Evolutionary conservation across 129 eudicot genomes (phyloP).

Genomic region (Erigeron canadensis): DNA sequence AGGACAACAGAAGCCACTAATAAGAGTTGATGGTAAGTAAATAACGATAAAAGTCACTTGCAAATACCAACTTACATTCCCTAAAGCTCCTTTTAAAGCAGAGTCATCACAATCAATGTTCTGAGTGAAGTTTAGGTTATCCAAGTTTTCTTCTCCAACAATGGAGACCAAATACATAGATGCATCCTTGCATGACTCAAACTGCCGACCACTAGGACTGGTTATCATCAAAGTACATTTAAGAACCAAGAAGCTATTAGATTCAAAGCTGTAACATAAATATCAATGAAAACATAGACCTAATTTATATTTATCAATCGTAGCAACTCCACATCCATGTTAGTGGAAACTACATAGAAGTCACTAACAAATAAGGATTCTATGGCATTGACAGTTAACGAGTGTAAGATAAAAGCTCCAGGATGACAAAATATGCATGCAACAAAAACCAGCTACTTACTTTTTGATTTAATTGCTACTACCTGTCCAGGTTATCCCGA

Average conservation of each 20-base stretch:
- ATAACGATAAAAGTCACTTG: not conserved
- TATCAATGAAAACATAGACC: slow-evolving; percentile 4
- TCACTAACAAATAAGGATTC: not conserved
- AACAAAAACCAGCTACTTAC: not conserved
- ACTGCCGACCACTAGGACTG: slow-evolving; percentile 90
- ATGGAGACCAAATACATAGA: slow-evolving; percentile 72
- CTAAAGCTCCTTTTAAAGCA: slow-evolving; percentile 35
- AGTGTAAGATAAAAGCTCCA: not conserved
- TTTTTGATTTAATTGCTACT: not conserved
- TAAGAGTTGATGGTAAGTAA: slow-evolving; percentile 3
- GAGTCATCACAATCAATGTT: slow-evolving; percentile 21
- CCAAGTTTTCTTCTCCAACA: slow-evolving; percentile 44
- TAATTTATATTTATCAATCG: not conserved
- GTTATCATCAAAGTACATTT: slow-evolving; percentile 32
- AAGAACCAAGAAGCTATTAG: slow-evolving; percentile 19
- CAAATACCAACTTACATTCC: slow-evolving; percentile 47
- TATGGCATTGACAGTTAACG: not conserved
- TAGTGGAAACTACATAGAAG: not conserved
- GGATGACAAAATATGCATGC: not conserved
- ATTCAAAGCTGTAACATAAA: slow-evolving; percentile 5
- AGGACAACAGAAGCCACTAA: not conserved
- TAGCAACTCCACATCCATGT: not conserved
- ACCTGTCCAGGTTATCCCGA: not conserved
- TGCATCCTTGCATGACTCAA: slow-evolving; percentile 75
- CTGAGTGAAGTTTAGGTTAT: slow-evolving; percentile 23